A percentile compares a stretch with the other conserved stretches of the same genome.
Conservation (phyloP, 2,329 filamentous ascomycete species). For the Cordyceps cicadae region DNA sequence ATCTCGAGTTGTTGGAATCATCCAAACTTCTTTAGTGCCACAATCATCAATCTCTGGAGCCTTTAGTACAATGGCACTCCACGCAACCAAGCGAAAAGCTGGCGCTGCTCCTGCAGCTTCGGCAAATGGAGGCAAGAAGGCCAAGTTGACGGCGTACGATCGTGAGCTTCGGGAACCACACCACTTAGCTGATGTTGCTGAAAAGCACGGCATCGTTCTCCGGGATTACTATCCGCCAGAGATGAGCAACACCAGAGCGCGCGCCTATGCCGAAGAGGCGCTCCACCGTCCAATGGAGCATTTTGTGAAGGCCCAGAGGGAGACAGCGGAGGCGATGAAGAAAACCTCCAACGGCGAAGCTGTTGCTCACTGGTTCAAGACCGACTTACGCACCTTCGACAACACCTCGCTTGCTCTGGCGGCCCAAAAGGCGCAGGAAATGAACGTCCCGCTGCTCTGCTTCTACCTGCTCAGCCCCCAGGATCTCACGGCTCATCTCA, state of each 20-base stretch:
- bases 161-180: conserved; percentile 37
- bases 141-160: conserved; percentile 22
- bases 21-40: not conserved
- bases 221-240: conserved; percentile 76
- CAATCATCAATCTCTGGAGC: not conserved
- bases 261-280: conserved; percentile 61
- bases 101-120: conserved; percentile 17
- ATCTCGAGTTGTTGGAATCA: not conserved
- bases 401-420: conserved; percentile 65
- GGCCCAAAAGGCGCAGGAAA: conserved; percentile 53
- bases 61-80: conserved; percentile 20
- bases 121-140: conserved; percentile 24
- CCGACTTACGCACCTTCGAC: conserved; percentile 65
- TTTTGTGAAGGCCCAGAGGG: conserved; percentile 49
- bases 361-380: conserved; percentile 88
- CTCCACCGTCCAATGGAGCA: conserved; percentile 66
- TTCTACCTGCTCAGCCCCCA: conserved; percentile 76
- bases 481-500: conserved; percentile 75
- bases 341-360: conserved; percentile 30
- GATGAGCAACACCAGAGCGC: conserved; percentile 73
- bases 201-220: conserved; percentile 54
- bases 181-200: conserved; percentile 36
- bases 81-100: conserved; percentile 20
- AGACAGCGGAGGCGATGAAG: conserved; percentile 39
- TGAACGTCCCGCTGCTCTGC: conserved; percentile 63